phyloP scores from a whole-genome alignment of 352 stramenopile genomes.

The Phytopythium montanum region DNA sequence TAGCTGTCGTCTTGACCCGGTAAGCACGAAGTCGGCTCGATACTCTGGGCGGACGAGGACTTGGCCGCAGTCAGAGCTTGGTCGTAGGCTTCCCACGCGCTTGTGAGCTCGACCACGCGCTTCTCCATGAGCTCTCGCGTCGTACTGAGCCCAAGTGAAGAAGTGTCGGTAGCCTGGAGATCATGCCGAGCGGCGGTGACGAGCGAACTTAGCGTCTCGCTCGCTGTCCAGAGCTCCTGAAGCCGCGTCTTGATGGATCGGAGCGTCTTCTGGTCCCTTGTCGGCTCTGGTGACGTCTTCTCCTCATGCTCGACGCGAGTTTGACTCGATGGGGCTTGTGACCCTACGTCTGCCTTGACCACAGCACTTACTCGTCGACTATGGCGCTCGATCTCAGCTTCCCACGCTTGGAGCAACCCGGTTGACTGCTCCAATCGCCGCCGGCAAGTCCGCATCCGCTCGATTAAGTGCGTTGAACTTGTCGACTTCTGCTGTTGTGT shows the following conservation, averaged over 20 bases:
- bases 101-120: slow-evolving; percentile 18
- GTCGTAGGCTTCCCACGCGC: slow-evolving; percentile 23
- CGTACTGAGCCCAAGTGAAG: not conserved
- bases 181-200: slow-evolving; percentile 41
- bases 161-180: slow-evolving; percentile 2
- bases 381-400: slow-evolving; percentile 20
- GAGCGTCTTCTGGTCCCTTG: not conserved
- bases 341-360: slow-evolving; percentile 5
- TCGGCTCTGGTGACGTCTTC: not conserved
- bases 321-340: not conserved
- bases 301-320: slow-evolving; percentile 4
- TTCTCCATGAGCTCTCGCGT: slow-evolving; percentile 19
- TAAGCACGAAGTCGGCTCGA: not conserved
- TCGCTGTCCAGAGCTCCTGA: slow-evolving; percentile 33
- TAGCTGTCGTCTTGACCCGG: not conserved
- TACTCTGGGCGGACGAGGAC: not conserved
- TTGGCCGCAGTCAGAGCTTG: not conserved
- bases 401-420: slow-evolving; percentile 10
- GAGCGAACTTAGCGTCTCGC: slow-evolving; percentile 53
- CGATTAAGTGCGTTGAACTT: not conserved
- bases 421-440: not conserved
- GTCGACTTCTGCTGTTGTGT: not conserved
- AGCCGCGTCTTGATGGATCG: slow-evolving; percentile 16
- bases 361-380: slow-evolving; percentile 8
- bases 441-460: slow-evolving; percentile 9